phyloP scores from a whole-genome alignment of 371 early-diverging fungal genomes.

The Mortierella sp. region DNA sequence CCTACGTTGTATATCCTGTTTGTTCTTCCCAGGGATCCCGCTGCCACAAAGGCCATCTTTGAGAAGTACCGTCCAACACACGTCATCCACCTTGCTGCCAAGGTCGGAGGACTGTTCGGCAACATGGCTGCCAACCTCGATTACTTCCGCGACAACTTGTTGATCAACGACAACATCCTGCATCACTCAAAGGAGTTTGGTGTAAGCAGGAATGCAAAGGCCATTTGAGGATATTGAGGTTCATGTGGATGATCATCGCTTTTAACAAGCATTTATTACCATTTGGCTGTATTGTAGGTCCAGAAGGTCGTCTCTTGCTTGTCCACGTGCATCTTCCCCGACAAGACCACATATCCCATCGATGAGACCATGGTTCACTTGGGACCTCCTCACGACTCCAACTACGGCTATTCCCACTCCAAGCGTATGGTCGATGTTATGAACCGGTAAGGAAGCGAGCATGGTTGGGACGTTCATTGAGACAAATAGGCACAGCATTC shows the following conservation, averaged over 20 bases:
- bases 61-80: conserved; percentile 84
- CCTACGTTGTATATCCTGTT: too few species aligned
- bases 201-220: conserved; percentile 53
- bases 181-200: conserved; percentile 71
- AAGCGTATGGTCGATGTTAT: conserved; percentile 91
- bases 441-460: conserved; percentile 70
- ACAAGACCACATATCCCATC: conserved; percentile 88
- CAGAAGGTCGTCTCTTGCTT: conserved; percentile 89
- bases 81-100: conserved; percentile 87
- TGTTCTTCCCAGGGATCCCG: conserved; percentile 62
- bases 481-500: neutral
- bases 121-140: conserved; percentile 89
- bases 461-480: too few species aligned
- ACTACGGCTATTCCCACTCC: conserved; percentile 90
- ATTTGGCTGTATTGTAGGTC: conserved; percentile 57
- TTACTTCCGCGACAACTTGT: conserved; percentile 81
- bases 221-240: neutral
- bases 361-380: conserved; percentile 90
- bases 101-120: conserved; percentile 88
- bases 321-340: conserved; percentile 90
- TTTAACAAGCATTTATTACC: neutral
- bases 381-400: conserved; percentile 88
- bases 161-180: conserved; percentile 86
- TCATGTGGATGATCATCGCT: too few species aligned
- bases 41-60: conserved; percentile 73